These are phyloP conservation scores for Capsicum chinense DNA, from an alignment of 257 asterid genomes.

Conservation along the genomic window DNA sequence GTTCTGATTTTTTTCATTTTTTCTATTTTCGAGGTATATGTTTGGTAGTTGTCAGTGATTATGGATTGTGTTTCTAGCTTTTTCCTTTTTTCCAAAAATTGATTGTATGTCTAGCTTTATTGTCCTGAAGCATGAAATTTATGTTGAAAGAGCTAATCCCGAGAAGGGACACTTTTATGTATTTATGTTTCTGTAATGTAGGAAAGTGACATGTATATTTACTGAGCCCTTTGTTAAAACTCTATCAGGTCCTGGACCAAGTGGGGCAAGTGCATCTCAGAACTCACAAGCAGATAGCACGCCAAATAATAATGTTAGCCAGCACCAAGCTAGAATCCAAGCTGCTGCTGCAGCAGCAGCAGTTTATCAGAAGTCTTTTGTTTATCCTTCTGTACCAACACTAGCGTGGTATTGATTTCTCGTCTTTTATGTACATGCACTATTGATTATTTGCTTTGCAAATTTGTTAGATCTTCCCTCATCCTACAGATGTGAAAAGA, in stretches of 20 bases:
- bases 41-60: not conserved
- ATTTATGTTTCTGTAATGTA: not conserved
- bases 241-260: conserved; percentile 58
- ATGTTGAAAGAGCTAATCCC: not conserved
- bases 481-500: conserved; percentile 15
- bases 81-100: not conserved
- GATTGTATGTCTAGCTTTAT: conserved; percentile 2
- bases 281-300: conserved; percentile 47
- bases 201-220: not conserved
- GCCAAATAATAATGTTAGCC: conserved; percentile 54
- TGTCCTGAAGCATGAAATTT: not conserved
- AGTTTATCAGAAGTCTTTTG: conserved; percentile 82
- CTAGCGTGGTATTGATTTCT: conserved; percentile 53
- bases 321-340: conserved; percentile 74
- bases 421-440: conserved; percentile 8
- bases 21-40: not conserved
- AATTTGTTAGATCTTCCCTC: not conserved
- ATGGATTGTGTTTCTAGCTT: not conserved
- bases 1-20: not conserved
- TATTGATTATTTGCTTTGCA: conserved; percentile 25
- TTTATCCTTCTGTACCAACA: conserved; percentile 76
- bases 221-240: not conserved
- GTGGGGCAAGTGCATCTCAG: conserved; percentile 58
- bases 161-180: not conserved
- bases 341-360: conserved; percentile 93